Evolutionary conservation across 345 rosid species (phyloP).

Genomic region (Pistacia integerrima): DNA sequence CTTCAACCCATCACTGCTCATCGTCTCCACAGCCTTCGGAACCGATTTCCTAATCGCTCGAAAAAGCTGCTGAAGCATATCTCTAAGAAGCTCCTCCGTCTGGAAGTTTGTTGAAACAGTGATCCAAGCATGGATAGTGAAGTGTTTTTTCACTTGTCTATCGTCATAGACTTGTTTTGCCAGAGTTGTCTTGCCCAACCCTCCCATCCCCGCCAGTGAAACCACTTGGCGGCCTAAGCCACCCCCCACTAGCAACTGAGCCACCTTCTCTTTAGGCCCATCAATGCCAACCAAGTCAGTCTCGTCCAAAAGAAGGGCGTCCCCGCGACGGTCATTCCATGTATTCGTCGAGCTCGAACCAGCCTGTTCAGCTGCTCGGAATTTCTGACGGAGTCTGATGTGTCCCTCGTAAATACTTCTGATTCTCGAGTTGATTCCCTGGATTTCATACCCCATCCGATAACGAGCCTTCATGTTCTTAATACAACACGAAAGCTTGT

Average conservation of each 20-base stretch:
- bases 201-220: constrained; percentile 46
- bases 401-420: constrained; percentile 19
- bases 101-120: constrained; percentile 29
- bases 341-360: neutral
- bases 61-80: constrained; percentile 29
- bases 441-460: constrained; percentile 18
- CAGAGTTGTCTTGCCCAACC: constrained; percentile 45
- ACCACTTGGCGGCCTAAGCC: constrained; percentile 15
- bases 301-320: constrained; percentile 39
- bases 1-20: constrained; percentile 28
- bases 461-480: constrained; percentile 32
- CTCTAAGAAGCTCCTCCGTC: constrained; percentile 27
- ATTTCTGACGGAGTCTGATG: constrained; percentile 17
- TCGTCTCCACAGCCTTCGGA: constrained; percentile 30
- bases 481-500: constrained; percentile 17
- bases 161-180: constrained; percentile 43
- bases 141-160: constrained; percentile 25
- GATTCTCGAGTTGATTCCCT: constrained; percentile 24
- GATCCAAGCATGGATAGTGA: constrained; percentile 32
- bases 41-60: constrained; percentile 22
- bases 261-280: constrained; percentile 28
- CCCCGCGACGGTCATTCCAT: constrained; percentile 26
- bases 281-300: constrained; percentile 42
- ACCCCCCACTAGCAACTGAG: constrained; percentile 22
- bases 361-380: constrained; percentile 14